Evolutionary conservation across 495 filamentous ascomycete species (phyloP), one percentile per base, ranked within the genome.

Genomic region (Neurospora sp.): DNA sequence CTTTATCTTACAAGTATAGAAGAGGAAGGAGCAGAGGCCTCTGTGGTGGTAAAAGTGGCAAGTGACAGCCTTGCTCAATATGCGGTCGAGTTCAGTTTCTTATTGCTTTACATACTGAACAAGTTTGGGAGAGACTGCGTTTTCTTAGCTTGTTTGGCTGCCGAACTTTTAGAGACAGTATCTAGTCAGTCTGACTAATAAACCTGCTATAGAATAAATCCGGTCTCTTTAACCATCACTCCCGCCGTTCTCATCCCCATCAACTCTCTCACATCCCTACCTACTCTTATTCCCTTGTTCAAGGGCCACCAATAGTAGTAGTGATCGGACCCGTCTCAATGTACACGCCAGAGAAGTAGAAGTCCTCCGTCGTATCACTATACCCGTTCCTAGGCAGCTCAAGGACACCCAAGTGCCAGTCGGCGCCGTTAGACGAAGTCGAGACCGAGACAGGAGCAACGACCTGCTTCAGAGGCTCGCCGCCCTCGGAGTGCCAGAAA

Each of bases 401-500:
- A 44, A 93, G 82, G 70, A 92, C 85, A 61, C 91, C 91, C 11
- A 94, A 79, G 80, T 94, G 91, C 91, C 90, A 94, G 78, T 93
- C 91, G 3, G 82, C 85, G 71, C 89, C 91, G 78, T 92, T 92
- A 16, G 88, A 91, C 12, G 85, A 89, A 6, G 90, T 85, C 35
- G 84, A 87, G 0, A 86, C 86, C 65, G 80, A 82, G 27, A 91
- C 87, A 1, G 89, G 87, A 2, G 85, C 80, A 3, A 89, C 89
- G 1, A 86, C 86, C 74, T 87, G 85, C 72, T 80, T 86, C 27
- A 93, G 81, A 4, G 85, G 78, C 72, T 86, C 83, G 22, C 84
- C 81, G 65, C 88, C 90, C 69, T 87, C 89, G 2, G 86, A 90
- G 73, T 91, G 88, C 88, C 90, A 93, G 78, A 93, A 86, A 6